Conservation (phyloP, 2,329 filamentous ascomycete species). For the Camillea tinctor region DNA sequence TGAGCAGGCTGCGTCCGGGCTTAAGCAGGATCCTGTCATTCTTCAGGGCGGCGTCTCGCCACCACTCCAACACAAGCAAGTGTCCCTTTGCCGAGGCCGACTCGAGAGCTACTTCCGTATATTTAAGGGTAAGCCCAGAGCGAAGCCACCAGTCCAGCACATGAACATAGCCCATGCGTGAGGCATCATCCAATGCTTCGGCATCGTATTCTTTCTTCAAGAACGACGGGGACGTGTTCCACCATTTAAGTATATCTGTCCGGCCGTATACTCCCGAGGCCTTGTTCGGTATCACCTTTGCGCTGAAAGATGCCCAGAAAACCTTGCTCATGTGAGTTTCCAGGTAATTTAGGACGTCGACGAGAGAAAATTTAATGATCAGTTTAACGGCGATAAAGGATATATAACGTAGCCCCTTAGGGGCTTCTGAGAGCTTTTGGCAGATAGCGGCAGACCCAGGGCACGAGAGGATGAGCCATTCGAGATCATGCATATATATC, state of each 20-base stretch:
- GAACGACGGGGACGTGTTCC: constrained; percentile 80
- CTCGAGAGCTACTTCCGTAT: constrained; percentile 84
- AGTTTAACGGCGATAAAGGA: constrained; percentile 82
- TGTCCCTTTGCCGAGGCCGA: constrained; percentile 83
- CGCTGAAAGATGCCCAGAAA: constrained; percentile 78
- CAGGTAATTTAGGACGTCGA: constrained; percentile 72
- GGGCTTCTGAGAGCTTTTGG: constrained; percentile 68
- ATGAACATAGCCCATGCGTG: constrained; percentile 78
- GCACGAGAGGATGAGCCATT: constrained; percentile 79
- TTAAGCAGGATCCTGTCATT: constrained; percentile 64
- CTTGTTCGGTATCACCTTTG: constrained; percentile 81
- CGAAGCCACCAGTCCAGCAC: constrained; percentile 91
- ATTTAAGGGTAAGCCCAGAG: constrained; percentile 73
- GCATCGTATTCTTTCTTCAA: constrained; percentile 81
- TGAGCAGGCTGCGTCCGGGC: constrained; percentile 79
- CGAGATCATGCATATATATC: constrained; percentile 73
- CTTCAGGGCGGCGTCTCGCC: constrained; percentile 68
- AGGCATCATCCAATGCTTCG: constrained; percentile 85
- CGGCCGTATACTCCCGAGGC: constrained; percentile 85
- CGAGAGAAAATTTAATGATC: constrained; percentile 87
- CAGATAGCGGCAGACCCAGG: constrained; percentile 66
- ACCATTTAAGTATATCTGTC: constrained; percentile 84
- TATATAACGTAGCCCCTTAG: constrained; percentile 67
- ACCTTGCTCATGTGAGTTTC: constrained; percentile 66
- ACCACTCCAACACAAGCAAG: constrained; percentile 88